Base-by-base conservation (phyloP, 73 alveolate species). In the Paramecium pentaurelia region DNA sequence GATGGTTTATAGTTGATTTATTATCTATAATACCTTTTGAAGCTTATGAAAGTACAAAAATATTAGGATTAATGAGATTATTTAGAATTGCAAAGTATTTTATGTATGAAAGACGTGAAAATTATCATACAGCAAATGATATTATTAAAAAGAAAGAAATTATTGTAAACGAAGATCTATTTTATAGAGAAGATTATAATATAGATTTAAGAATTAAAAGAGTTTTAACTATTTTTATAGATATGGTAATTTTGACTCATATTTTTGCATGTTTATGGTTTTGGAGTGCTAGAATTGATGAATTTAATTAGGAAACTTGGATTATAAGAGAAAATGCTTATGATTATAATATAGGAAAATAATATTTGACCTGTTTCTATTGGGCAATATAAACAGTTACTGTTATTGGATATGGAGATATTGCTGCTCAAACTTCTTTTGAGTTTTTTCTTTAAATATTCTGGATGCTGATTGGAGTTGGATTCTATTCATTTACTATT, bases 381-480 rank as follows among this genome's bases (percentile, higher is more conserved):
- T 96, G 99, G 98, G 73, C 99, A 3, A 70, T 93, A 0, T 92
- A 96, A 60, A 94, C 97, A 20, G 86, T 96, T 12, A 93, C 96
- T 10, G 96, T 97, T 1, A 96, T 95, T 0, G 99, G 99, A 37
- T 96, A 95, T 88, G 99, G 99, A 42, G 98, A 95, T 83, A 54
- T 96, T 20, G 93, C 96, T n/a, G 94, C 97, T 14, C 92, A 44
- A 8, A 92, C 95, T 8, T 32, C 70, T 11, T 12, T 84, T 30
- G 99, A 96, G 86, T 94, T 89, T 84, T 49, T 94, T 20, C 71
- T 96, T 18, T 51, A 95, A 32, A 91, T 95, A 11, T 7, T 92
- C 10, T 96, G 99, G 99, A 95, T 96, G 98, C 91, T 95, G 40
- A 89, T 96, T 45, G 99, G 99, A 38, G 97, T 94, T 42, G 95